Percentiles rank a stretch among this genome's conserved stretches.
Conservation (phyloP, 768 basidiomycete species). For the Pleurotus tuoliensis region DNA sequence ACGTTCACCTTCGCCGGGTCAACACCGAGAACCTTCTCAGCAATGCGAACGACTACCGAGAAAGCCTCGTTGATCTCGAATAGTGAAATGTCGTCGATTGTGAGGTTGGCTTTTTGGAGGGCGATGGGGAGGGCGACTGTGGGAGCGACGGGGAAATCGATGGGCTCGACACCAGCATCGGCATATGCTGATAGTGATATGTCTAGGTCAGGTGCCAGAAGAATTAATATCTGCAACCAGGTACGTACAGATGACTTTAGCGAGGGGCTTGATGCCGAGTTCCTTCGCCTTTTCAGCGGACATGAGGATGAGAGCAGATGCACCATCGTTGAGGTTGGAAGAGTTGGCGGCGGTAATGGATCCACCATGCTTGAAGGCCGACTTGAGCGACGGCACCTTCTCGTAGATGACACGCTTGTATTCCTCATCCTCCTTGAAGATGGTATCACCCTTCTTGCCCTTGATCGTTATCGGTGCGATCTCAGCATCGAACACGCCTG, state of each 20-base stretch:
- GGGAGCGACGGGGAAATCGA: conserved; percentile 96
- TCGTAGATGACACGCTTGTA: conserved; percentile 96
- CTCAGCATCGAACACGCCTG: conserved; percentile 82
- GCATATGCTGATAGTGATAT: conserved; percentile 68
- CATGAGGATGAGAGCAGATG: conserved; percentile 92
- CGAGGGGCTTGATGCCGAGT: conserved; percentile 88
- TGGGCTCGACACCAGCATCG: conserved; percentile 93
- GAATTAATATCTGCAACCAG: too few relatives aligned
- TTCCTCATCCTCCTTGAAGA: conserved; percentile 94
- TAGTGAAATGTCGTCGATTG: conserved; percentile 76
- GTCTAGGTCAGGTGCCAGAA: too few relatives aligned
- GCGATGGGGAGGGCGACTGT: conserved; percentile 88
- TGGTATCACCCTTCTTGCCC: conserved; percentile 89
- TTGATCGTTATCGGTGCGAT: conserved; percentile 87
- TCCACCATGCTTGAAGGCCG: conserved; percentile 87
- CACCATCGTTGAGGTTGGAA: conserved; percentile 92
- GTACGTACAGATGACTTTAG: conserved; percentile 85
- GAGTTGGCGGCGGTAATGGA: conserved; percentile 97
- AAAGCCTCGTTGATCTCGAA: conserved; percentile 99
- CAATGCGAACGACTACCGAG: conserved; percentile 88
- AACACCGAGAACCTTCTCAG: conserved; percentile 82
- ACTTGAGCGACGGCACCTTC: conserved; percentile 84
- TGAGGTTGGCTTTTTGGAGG: conserved; percentile 81
- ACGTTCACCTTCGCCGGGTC: conserved; percentile 88
- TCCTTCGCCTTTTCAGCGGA: conserved; percentile 90